A percentile compares a stretch with the other conserved stretches of the same genome.
phyloP scores from a whole-genome alignment of 2,329 filamentous ascomycete genomes.

The Sarocladium oryzae region DNA sequence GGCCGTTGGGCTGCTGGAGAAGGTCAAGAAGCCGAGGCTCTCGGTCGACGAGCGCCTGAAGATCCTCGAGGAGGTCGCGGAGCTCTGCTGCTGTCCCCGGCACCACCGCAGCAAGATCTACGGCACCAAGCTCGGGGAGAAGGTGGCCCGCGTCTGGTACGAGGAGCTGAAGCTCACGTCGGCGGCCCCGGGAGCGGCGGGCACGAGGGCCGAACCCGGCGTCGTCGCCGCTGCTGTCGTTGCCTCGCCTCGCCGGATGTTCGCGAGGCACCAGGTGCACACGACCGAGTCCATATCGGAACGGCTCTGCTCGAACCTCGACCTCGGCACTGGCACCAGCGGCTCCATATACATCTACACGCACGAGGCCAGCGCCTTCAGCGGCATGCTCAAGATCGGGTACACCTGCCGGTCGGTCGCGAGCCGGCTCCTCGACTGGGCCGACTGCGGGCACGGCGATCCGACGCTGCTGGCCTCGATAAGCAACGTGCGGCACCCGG shows the following conservation, averaged over 20 bases:
- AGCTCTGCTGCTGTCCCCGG: constrained; percentile 3
- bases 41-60: neutral
- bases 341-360: constrained; percentile 9
- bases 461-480: neutral
- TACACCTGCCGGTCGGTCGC: neutral
- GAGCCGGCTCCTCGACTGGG: neutral
- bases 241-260: neutral
- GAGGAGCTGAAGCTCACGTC: neutral
- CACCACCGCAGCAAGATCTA: constrained; percentile 5
- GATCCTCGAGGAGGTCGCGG: neutral
- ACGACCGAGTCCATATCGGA: neutral
- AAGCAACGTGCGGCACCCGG: neutral
- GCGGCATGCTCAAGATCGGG: constrained; percentile 6
- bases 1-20: neutral
- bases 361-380: neutral
- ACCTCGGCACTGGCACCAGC: neutral
- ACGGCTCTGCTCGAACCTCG: neutral
- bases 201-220: neutral
- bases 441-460: neutral
- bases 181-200: neutral
- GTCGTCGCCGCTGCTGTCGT: neutral
- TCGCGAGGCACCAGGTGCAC: constrained; percentile 1
- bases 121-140: neutral
- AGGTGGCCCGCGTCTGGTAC: neutral
- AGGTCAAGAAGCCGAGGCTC: neutral